Evolutionary conservation across 2,329 filamentous ascomycete genomes (phyloP), one percentile per base, ranked within the genome.

Genomic region (Stagonosporopsis rhizophila): DNA sequence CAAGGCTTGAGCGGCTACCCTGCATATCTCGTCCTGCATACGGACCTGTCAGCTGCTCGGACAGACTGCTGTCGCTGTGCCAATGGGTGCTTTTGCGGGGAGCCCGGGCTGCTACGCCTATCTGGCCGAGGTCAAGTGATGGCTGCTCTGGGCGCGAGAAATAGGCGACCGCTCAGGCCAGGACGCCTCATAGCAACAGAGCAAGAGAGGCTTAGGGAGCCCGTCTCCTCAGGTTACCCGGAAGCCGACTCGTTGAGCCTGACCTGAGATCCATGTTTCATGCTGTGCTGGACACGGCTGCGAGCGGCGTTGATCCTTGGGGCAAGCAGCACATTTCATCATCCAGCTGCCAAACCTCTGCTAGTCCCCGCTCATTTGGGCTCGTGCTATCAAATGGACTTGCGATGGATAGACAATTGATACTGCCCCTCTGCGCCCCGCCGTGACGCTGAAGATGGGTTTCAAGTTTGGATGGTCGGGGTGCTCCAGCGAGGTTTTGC

Each of bases 11-110:
- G 39, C 28, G 25, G 39, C 11, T 44, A 55, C 59, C 62, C 64
- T 64, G 64, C 64, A 67, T 65, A 40, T 59, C 41, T n/a, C 35
- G 30, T 41, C 17, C n/a, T 34, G 48, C 47, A 49, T 46, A 50
- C 46, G 38, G 35, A 46, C 30, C 44, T 54, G 52, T 56, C 59
- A 56, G 59, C 57, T 55, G 53, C 48, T n/a, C 42, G 23, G 56
- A 40, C 34, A 20, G 45, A 38, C 23, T 50, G 34, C 39, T 39
- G 50, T 62, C 56, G 41, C 44, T 46, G 46, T 53, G 52, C 44
- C 60, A 53, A 62, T 65, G 60, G 58, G 56, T 20, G 41, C 48
- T 38, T 41, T 32, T 45, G 35, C 32, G 44, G 53, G 50, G 38
- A 37, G 19, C 19, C 12, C 50, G 30, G 28, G 42, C 42, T 34